Evolutionary conservation across 108 stramenopile species (phyloP).

Genomic region (Skeletonema menzelii): DNA sequence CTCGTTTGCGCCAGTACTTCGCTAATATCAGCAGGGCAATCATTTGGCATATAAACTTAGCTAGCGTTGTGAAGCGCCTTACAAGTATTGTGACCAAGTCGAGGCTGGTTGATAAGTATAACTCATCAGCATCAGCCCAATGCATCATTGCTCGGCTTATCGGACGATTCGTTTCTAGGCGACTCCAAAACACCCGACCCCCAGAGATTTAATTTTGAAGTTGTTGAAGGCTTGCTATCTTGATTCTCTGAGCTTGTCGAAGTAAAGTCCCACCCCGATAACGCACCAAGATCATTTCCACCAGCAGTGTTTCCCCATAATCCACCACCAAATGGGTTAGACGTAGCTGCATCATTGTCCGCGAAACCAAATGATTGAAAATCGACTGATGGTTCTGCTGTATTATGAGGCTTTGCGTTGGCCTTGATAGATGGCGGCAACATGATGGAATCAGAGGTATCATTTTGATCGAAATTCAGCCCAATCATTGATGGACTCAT

Average conservation of each 20-base stretch:
- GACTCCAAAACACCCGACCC: not conserved
- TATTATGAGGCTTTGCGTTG: constrained; percentile 8
- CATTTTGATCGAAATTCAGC: constrained; percentile 76
- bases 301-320: constrained; percentile 60
- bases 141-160: not conserved
- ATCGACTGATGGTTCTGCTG: constrained; percentile 27
- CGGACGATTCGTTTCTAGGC: not conserved
- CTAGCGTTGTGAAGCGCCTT: not conserved
- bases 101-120: not conserved
- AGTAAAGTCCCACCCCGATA: constrained; percentile 37
- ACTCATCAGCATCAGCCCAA: not conserved
- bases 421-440: constrained; percentile 50
- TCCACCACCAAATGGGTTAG: constrained; percentile 63
- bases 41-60: not conserved
- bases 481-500: constrained; percentile 72
- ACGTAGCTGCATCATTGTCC: constrained; percentile 5
- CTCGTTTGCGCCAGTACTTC: not conserved
- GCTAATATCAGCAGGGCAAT: not conserved
- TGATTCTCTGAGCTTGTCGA: not conserved
- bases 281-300: constrained; percentile 16
- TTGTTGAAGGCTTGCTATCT: not conserved
- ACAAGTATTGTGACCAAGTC: not conserved
- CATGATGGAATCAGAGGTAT: constrained; percentile 71
- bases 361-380: constrained; percentile 53
- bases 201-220: constrained; percentile 16